Base-by-base conservation (phyloP, 2,329 filamentous ascomycete species). In the Alternaria sp. region DNA sequence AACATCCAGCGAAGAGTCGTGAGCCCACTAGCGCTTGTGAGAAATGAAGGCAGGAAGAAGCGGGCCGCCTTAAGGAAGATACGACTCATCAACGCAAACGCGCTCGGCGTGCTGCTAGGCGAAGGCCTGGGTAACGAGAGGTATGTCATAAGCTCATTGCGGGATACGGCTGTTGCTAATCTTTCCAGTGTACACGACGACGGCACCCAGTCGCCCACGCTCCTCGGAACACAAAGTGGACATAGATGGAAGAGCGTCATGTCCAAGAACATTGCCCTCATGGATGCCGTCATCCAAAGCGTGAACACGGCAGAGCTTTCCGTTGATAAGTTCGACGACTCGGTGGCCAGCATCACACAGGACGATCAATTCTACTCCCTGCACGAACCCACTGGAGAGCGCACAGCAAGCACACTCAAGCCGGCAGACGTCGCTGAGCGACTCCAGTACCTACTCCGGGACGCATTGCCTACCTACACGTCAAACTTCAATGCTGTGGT, bases 51-150 rank as follows among this genome's bases (percentile, higher is more conserved):
- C 10, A 86, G 90, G 48, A 83, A 82, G 62, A 97, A 96, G 77
- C 90, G 91, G 72, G 85, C 85, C 3, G 86, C 85, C 20, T 83
- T 98, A 51, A 90, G 87, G 72, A 88, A 87, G 69, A 83, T 97
- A 65, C 87, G 91, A 48, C 87, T 94, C 73, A 88, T 94, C 78
- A 93, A 92, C 57, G 92, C 94, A 2, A 94, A 92, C 71, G 92
- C 92, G 1, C 84, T 98, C 4, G 95, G 95, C 16, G 87, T 97
- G 5, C 82, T 99, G 27, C 89, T 97, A 68, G 92, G 94, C 57
- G 93, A 97, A 74, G 93, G 92, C 3, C 82, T 97, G 49, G 89
- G 88, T 51, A 83, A 83, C 49, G 82, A 84, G 63, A 83, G 69
- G 74, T 74, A 66, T 20, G 52, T n/a, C 44, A 43, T 8, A 3